These are phyloP conservation scores for Mucor piriformis DNA, from an alignment of 371 early-diverging fungal genomes.

Conservation along the genomic window DNA sequence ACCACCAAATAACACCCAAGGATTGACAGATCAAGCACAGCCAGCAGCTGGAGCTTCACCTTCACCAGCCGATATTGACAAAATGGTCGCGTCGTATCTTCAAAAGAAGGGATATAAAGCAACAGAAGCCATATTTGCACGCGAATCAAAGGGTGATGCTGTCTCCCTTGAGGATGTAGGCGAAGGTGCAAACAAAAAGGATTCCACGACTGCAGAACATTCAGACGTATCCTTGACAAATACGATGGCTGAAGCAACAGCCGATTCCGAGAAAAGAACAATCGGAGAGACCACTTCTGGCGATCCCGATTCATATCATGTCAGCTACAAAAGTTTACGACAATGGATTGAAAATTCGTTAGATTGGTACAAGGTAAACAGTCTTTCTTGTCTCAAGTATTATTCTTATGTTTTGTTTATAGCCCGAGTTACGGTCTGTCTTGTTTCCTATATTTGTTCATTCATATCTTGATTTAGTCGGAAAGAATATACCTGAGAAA, in stretches of 20 bases:
- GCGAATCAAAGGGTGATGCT: constrained; percentile 34
- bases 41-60: constrained; percentile 3
- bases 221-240: neutral
- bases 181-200: neutral
- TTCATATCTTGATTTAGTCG: constrained; percentile 88
- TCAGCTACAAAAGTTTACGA: constrained; percentile 79
- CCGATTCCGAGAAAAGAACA: neutral
- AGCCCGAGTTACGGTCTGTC: constrained; percentile 85
- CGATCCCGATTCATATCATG: constrained; percentile 76
- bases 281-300: constrained; percentile 47
- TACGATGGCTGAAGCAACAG: neutral
- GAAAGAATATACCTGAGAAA: constrained; percentile 59
- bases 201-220: neutral
- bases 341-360: constrained; percentile 96
- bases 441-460: constrained; percentile 96
- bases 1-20: constrained; percentile 15
- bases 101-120: constrained; percentile 36
- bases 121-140: constrained; percentile 33
- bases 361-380: constrained; percentile 81
- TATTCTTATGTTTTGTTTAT: neutral
- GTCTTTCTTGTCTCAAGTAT: neutral
- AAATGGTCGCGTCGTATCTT: constrained; percentile 41
- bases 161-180: constrained; percentile 13
- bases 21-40: neutral
- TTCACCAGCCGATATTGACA: constrained; percentile 31